Base-by-base conservation (phyloP, 2,329 filamentous ascomycete genomes). In the Xylariaceae sp. region DNA sequence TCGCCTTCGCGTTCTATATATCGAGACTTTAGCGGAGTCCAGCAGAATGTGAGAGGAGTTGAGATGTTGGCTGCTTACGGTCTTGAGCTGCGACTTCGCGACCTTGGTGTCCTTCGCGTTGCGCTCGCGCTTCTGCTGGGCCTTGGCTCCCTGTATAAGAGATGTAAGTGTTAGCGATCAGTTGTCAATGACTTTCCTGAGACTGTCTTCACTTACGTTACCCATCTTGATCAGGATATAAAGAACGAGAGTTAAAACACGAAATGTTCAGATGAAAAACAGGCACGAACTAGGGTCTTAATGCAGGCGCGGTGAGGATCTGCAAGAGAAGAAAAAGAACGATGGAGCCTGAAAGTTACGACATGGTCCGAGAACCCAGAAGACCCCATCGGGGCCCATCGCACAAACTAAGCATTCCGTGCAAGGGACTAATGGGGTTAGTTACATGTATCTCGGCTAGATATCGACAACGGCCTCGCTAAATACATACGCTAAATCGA, bases 71-170 rank as follows among this genome's bases (percentile, higher is more conserved):
- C 11, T 18, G 82, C 83, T 61, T 78, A 87, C 84, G 66, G 78
- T 75, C 77, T 89, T 89, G 71, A 87, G 79, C 75, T 89, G 87
- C 64, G 87, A 89, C 76, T 85, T 87, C 64, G 82, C 75, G 55
- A 73, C 76, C 71, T 80, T 82, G 64, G 72, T 73, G 64, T 88
- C 82, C 75, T 88, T 88, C 65, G 78, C 78, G 73, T 86, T 86
- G 75, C 87, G 86, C 74, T 88, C 88, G 66, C 88, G 87, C 83
- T 89, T 89, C 76, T 87, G 83, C 73, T 81, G 78, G 73, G 85
- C 84, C 75, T 85, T 87, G 74, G 82, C 83, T 77, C 85, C 85
- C 82, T 85, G 58, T 4, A 57, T 48, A 39, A 51, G 10, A 45
- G 56, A 42, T 30, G 42, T n/a, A 59, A 48, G 62, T 59, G 62